phyloP scores from a whole-genome alignment of 148 eudicot species.

The Fallopia convolvulus region DNA sequence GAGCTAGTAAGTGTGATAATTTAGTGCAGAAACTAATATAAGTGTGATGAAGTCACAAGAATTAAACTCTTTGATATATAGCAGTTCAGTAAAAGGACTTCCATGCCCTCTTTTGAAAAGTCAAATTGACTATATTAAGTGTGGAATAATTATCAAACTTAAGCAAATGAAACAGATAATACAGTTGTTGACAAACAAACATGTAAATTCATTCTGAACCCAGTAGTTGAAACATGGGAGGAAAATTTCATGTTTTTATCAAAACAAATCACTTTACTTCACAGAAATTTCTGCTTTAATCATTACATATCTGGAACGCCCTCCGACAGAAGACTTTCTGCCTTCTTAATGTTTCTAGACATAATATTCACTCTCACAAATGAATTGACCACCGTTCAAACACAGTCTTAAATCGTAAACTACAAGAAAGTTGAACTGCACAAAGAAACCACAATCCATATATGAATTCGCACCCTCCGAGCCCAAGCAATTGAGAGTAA shows the following conservation, averaged over 20 bases:
- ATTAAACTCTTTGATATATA: background rate
- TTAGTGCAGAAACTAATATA: background rate
- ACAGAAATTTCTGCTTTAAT: background rate
- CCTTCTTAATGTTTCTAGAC: background rate
- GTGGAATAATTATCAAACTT: background rate
- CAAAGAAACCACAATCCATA: background rate
- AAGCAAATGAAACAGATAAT: background rate
- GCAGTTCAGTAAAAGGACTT: background rate
- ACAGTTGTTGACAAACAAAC: background rate
- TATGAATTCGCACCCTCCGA: background rate
- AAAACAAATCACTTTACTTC: background rate
- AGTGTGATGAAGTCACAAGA: background rate
- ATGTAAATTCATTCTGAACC: background rate
- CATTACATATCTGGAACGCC: conserved; percentile 1
- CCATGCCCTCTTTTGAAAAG: background rate
- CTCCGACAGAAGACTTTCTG: background rate
- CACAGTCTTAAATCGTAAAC: background rate
- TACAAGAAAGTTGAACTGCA: background rate
- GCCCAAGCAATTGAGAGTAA: background rate
- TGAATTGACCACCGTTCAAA: background rate
- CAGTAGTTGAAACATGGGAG: background rate
- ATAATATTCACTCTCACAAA: background rate
- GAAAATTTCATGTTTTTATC: background rate
- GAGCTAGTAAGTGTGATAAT: background rate
- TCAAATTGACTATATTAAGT: background rate